Conservation (phyloP, 768 basidiomycete genomes). For the Kondoa malvinella region DNA sequence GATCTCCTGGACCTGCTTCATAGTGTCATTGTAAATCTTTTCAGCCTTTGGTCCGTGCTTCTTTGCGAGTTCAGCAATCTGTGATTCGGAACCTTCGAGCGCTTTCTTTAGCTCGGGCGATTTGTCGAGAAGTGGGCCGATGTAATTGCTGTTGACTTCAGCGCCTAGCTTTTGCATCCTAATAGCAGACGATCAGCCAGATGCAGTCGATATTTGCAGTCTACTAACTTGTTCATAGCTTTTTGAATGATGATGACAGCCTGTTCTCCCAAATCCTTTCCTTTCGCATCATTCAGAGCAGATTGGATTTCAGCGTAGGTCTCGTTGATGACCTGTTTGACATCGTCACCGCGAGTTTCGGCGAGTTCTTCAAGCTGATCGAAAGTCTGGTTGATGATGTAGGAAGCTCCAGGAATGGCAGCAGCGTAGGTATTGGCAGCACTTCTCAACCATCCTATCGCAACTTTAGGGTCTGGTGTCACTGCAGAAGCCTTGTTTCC, state of each 20-base stretch:
- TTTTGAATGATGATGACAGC: slow-evolving; percentile 18
- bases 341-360: slow-evolving; percentile 24
- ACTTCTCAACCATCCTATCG: slow-evolving; percentile 19
- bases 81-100: slow-evolving; percentile 18
- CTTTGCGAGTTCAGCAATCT: slow-evolving; percentile 23
- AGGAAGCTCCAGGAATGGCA: slow-evolving; percentile 16
- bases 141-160: slow-evolving; percentile 18
- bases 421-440: slow-evolving; percentile 23
- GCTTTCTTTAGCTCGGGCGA: slow-evolving; percentile 23
- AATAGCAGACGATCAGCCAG: background rate
- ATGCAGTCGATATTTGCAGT: background rate
- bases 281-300: slow-evolving; percentile 14
- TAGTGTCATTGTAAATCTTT: slow-evolving; percentile 21
- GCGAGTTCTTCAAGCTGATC: slow-evolving; percentile 22
- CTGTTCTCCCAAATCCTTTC: slow-evolving; percentile 21
- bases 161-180: slow-evolving; percentile 20
- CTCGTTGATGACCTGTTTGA: slow-evolving; percentile 20
- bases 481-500: no score
- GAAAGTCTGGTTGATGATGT: slow-evolving; percentile 21
- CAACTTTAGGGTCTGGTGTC: slow-evolving; percentile 3
- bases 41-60: slow-evolving; percentile 27
- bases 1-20: slow-evolving; percentile 19
- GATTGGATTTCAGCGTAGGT: slow-evolving; percentile 22
- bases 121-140: slow-evolving; percentile 20
- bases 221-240: slow-evolving; percentile 11